Conservation (phyloP, 2,329 filamentous ascomycete genomes). For the Stachybotrys chartarum region DNA sequence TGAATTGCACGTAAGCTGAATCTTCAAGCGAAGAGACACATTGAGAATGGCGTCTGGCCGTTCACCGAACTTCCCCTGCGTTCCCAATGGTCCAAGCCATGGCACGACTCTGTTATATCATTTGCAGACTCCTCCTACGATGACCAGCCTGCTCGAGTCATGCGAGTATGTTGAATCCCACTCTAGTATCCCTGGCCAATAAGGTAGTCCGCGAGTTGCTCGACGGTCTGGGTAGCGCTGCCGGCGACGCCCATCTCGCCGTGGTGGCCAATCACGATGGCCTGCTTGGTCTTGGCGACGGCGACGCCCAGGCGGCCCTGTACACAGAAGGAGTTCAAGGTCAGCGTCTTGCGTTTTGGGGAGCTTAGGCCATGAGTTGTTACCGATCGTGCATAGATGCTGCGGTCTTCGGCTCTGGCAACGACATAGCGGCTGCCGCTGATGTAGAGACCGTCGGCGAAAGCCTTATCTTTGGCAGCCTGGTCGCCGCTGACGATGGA, state of each 20-base stretch:
- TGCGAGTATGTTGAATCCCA: neutral
- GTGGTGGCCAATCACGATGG: constrained; percentile 85
- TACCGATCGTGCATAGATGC: constrained; percentile 83
- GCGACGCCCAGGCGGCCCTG: constrained; percentile 72
- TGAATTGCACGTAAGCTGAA: constrained; percentile 20
- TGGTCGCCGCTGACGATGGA: constrained; percentile 39
- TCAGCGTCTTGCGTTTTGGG: neutral
- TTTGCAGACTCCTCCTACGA: constrained; percentile 1
- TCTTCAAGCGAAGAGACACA: constrained; percentile 15
- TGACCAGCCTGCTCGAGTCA: neutral
- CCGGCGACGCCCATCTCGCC: constrained; percentile 65
- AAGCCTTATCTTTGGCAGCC: constrained; percentile 56
- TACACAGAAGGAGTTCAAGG: neutral
- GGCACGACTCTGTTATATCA: constrained; percentile 5
- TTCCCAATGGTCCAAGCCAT: constrained; percentile 9
- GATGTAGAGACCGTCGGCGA: constrained; percentile 67
- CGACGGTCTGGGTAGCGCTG: constrained; percentile 70
- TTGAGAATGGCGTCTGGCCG: constrained; percentile 11
- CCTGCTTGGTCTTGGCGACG: constrained; percentile 80
- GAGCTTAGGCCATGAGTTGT: neutral
- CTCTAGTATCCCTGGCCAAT: constrained; percentile 68
- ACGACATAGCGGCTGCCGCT: constrained; percentile 72
- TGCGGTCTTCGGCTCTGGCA: constrained; percentile 67
- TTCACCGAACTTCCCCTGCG: constrained; percentile 13
- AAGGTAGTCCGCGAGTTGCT: constrained; percentile 82